phyloP scores from a whole-genome alignment of 148 eudicot genomes.

The Rhododendron griersonianum region DNA sequence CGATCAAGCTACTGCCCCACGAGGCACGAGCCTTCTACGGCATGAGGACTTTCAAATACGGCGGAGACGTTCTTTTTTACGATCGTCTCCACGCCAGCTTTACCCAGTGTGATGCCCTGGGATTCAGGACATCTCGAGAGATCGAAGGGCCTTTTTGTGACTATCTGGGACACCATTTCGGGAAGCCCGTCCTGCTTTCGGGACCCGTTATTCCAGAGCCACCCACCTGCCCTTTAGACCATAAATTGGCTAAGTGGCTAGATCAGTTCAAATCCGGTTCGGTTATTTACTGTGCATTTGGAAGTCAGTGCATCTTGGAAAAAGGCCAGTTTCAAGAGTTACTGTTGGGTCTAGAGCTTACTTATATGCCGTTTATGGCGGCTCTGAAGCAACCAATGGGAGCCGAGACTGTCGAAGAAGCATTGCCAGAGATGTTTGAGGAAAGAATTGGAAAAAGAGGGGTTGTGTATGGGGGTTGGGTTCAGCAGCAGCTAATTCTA shows the following conservation, averaged over 20 bases:
- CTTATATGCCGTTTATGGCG: not conserved
- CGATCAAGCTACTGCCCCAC: not conserved
- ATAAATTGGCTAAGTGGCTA: constrained; percentile 6
- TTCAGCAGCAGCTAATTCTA: not conserved
- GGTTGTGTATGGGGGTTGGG: constrained; percentile 5
- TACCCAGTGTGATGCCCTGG: constrained; percentile 3
- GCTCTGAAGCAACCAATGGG: constrained; percentile 1
- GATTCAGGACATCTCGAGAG: not conserved
- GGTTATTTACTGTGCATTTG: constrained; percentile 10
- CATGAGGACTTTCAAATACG: not conserved
- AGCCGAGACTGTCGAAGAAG: not conserved
- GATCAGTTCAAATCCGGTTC: not conserved
- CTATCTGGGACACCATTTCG: not conserved
- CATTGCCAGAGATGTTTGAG: constrained; percentile 5
- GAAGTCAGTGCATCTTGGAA: constrained; percentile 2
- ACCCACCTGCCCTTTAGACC: constrained; percentile 1
- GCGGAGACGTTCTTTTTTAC: not conserved
- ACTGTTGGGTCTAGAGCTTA: constrained; percentile 5
- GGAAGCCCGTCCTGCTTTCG: not conserved
- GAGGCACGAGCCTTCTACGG: not conserved
- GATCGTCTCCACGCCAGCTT: not conserved
- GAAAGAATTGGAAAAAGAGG: not conserved
- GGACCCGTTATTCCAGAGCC: constrained; percentile 2
- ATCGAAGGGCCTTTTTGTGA: constrained; percentile 10
- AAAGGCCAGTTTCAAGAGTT: constrained; percentile 9